Base-by-base conservation (phyloP, 2,329 filamentous ascomycete species). In the Apiospora pterosperma region DNA sequence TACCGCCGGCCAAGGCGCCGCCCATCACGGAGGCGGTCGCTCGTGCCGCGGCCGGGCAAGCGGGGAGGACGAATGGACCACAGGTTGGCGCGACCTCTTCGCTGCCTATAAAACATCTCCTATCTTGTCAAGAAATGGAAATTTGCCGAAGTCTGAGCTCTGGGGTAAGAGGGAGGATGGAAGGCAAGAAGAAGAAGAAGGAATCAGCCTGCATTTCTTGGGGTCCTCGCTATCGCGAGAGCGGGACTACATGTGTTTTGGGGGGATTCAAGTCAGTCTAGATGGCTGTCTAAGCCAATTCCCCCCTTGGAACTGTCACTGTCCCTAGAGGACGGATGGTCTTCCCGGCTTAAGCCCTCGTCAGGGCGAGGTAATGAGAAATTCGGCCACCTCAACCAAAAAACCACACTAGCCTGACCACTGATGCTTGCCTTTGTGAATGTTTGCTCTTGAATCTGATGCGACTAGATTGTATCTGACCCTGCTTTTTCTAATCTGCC, bases 31-130 rank as follows among this genome's bases (percentile, higher is more conserved):
- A 31, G 36, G 14, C 36, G 36, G 16, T 61, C 59, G 16, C 31
- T 34, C 39, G 61, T 16, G 44, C 62, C 48, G 48, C 48, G 48
- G 28, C 48, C 34, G 48, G 66, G 67, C 68, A 68, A 65, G 70
- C 70, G 71, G 67, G 70, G 68, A 73, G 69, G 70, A 70, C 65
- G 44, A 66, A 69, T 65, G 69, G 68, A 72, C 72, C 73, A 74
- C 73, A 71, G 72, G 72, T 69, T 74, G 72, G 73, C 69, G 70
- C 72, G 72, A 72, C 69, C 72, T 73, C 69, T 74, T 73, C 70
- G 74, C 72, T 69, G 71, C 73, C 73, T 55, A n/a, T 66, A 60
- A 67, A 62, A 69, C 67, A 70, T 73, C 68, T 74, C 68, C 65
- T 74, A 74, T 75, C 69, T 75, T 58, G 42, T 71, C 28, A 39